Evolutionary conservation across 1,284 basidiomycete species (phyloP), one percentile per base, ranked within the genome.

Genomic region (Blastosporella zonata): DNA sequence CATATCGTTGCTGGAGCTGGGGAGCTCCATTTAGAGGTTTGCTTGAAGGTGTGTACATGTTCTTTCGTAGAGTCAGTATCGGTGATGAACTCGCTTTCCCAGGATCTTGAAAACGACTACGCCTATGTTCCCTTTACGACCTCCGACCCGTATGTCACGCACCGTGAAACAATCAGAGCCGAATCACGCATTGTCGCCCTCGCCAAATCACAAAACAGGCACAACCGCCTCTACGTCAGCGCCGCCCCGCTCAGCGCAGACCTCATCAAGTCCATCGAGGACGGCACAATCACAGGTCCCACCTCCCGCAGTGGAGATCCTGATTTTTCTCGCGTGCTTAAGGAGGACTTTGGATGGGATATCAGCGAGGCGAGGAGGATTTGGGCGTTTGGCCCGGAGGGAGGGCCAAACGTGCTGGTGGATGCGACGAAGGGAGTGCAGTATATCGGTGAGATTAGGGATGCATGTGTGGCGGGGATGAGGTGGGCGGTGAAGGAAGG

Each of bases 121-220:
- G 10, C 25, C 25, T 6, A 10, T 10, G 10, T 27, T 10, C 25
- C 25, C 10, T 10, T 27, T 10, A 27, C 5, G 5, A 10, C 10
- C 25, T 27, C 25, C 5, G 25, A 96, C 74, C 96, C 96, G 61
- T 96, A 99, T 67, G 96, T 98, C 64, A 90, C 88, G 52, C 98
- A 97, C 80, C 82, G 93, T 75, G 96, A 99, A 82, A 98, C 95
- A 17, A 94, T 99, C 71, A 92, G 89, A 76, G 77, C 92, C 52
- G 93, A 97, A 75, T 98, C 95, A 8, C 86, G 87, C 51, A 98
- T 98, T 67, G 87, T 91, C 57, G 96, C 96, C 34, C 81, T 99
- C 49, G 98, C 96, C 61, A 99, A 99, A 75, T 98, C 96, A 46
- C 96, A 97, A 78, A 98, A 99, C 83, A 99, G 98, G 84, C 96